Conservation (phyloP, 495 filamentous ascomycete genomes). For the Daldinia concentrica region DNA sequence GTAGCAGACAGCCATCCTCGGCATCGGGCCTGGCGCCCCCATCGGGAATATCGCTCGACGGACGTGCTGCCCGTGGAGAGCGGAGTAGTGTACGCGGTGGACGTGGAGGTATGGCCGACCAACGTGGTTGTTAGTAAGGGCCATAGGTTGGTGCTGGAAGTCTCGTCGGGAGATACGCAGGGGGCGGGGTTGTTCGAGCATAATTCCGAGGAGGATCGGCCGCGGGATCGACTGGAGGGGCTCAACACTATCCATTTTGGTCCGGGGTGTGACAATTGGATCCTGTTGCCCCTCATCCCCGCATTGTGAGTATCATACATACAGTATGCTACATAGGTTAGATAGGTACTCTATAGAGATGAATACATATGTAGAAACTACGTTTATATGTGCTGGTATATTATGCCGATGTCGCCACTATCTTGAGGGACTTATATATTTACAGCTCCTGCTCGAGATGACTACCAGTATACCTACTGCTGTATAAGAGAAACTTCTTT, state of each 20-base stretch:
- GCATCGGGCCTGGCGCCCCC: background rate
- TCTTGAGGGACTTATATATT: background rate
- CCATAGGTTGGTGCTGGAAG: background rate
- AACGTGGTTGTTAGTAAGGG: background rate
- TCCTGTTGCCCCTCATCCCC: background rate
- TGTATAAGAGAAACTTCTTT: no score
- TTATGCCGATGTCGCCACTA: background rate
- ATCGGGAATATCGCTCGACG: constrained; percentile 3
- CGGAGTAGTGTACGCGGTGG: background rate
- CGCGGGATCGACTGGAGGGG: background rate
- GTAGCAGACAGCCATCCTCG: background rate
- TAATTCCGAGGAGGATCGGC: background rate
- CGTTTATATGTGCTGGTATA: background rate
- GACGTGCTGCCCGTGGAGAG: background rate
- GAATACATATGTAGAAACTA: background rate
- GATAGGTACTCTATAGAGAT: background rate
- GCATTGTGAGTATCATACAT: background rate
- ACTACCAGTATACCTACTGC: no score
- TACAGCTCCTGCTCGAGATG: background rate
- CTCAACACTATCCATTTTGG: background rate
- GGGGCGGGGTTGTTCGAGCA: constrained; percentile 1
- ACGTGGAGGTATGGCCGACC: background rate
- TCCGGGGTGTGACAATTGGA: background rate
- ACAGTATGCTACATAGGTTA: background rate
- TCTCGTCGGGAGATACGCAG: background rate